Conservation (phyloP, 345 rosid genomes). For the Boechera divaricarpa region DNA sequence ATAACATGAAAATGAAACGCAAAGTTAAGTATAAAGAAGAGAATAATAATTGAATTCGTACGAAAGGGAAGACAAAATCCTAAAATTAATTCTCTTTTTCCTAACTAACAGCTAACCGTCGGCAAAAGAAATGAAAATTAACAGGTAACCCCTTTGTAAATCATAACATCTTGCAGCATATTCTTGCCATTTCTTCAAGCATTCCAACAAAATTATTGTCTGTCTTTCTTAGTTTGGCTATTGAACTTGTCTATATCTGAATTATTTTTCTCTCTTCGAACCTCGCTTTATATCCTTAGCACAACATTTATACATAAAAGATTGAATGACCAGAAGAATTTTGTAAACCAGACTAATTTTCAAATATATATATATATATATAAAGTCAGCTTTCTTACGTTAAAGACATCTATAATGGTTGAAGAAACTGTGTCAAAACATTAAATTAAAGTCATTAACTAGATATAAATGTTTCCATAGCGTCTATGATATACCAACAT, state of each 20-base stretch:
- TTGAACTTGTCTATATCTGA: neutral
- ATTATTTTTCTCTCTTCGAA: neutral
- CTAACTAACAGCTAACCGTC: slow-evolving; percentile 6
- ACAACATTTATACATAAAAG: neutral
- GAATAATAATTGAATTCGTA: slow-evolving; percentile 22
- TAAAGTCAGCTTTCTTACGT: slow-evolving; percentile 2
- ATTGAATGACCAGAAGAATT: neutral
- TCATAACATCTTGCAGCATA: slow-evolving; percentile 24
- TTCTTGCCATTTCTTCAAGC: slow-evolving; percentile 40
- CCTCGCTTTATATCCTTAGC: neutral
- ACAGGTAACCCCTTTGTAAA: neutral
- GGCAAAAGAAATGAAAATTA: slow-evolving; percentile 18
- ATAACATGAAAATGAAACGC: slow-evolving; percentile 32
- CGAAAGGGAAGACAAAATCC: neutral
- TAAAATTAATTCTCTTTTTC: neutral
- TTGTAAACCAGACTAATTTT: neutral
- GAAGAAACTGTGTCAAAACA: neutral
- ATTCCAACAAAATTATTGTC: slow-evolving; percentile 11
- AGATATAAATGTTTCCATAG: neutral
- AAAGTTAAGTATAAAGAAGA: slow-evolving; percentile 34
- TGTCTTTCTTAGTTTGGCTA: neutral
- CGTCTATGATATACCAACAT: neutral
- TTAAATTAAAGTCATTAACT: neutral
- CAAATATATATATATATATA: neutral
- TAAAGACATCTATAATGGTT: neutral